These are phyloP conservation scores for Rhizophora apiculata DNA, from an alignment of 345 rosid species.

Conservation along the genomic window DNA sequence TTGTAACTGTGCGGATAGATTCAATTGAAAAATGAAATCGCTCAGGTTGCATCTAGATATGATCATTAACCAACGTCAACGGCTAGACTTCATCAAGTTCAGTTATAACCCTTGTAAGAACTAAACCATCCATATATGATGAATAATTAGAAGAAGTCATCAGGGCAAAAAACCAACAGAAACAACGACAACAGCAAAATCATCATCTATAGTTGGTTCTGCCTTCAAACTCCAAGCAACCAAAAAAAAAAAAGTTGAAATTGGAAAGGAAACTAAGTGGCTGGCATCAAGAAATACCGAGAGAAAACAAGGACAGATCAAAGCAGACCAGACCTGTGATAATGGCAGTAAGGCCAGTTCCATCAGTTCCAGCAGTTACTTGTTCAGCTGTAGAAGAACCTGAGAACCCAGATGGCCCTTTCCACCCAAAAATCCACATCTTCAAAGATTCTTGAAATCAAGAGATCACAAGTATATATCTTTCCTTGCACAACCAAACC, in stretches of 20 bases:
- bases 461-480: not conserved
- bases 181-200: no score
- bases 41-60: not conserved
- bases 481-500: no score
- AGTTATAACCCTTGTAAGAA: not conserved
- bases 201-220: not conserved
- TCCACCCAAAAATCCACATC: slow-evolving; percentile 35
- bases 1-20: no score
- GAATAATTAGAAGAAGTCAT: no score
- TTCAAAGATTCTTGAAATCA: not conserved
- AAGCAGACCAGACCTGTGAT: slow-evolving; percentile 38
- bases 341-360: slow-evolving; percentile 48
- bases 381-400: slow-evolving; percentile 41
- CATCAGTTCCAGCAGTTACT: slow-evolving; percentile 47
- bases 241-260: not conserved
- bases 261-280: not conserved
- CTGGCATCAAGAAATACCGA: not conserved
- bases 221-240: no score
- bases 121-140: no score
- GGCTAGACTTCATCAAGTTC: not conserved
- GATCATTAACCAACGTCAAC: not conserved
- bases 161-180: no score
- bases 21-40: not conserved
- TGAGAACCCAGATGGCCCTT: slow-evolving; percentile 46
- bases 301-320: slow-evolving; percentile 1